Percentiles rank a stretch among this genome's conserved stretches.
These are phyloP conservation scores for Ceratocystiopsis brevicomis DNA, from an alignment of 2,329 filamentous ascomycete species.

Conservation along the genomic window DNA sequence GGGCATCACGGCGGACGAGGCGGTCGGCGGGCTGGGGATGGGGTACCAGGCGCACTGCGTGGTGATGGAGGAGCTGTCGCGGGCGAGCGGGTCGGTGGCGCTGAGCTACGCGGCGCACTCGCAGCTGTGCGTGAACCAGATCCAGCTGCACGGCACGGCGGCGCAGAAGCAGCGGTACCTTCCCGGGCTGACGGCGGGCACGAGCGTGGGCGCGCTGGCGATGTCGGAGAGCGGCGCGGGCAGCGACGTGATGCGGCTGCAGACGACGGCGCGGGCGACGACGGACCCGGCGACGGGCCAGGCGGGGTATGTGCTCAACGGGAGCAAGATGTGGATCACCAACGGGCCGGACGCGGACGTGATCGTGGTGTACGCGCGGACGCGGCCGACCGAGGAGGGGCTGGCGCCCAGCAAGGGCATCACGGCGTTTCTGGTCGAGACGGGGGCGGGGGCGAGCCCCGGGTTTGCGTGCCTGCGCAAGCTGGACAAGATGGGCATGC, in stretches of 20 bases:
- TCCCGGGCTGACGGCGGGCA: conserved; percentile 62
- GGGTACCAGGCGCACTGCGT: conserved; percentile 94
- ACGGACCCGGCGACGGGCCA: conserved; percentile 66
- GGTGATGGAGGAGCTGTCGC: conserved; percentile 85
- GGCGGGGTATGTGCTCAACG: conserved; percentile 60
- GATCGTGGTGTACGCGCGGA: conserved; percentile 95
- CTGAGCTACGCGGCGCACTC: conserved; percentile 92
- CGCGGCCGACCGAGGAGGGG: conserved; percentile 46
- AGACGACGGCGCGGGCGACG: conserved; percentile 68
- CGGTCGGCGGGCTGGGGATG: conserved; percentile 74
- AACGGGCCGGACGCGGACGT: conserved; percentile 90
- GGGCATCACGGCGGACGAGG: conserved; percentile 83
- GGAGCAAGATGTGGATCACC: conserved; percentile 98
- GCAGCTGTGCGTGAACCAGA: conserved; percentile 89
- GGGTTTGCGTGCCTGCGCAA: conserved; percentile 82
- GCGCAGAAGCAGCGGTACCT: conserved; percentile 69
- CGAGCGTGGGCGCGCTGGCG: conserved; percentile 68
- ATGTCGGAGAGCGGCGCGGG: conserved; percentile 90
- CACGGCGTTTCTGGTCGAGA: conserved; percentile 78
- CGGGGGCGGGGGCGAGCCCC: conserved; percentile 29
- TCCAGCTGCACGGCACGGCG: conserved; percentile 67
- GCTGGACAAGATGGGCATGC: conserved; percentile 96
- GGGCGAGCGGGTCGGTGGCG: conserved; percentile 67
- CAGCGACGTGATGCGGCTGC: conserved; percentile 72
- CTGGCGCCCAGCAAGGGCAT: conserved; percentile 54